Evolutionary conservation across 495 filamentous ascomycete species (phyloP), one percentile per base, ranked within the genome.

Genomic region (Penicillium cinerascens): DNA sequence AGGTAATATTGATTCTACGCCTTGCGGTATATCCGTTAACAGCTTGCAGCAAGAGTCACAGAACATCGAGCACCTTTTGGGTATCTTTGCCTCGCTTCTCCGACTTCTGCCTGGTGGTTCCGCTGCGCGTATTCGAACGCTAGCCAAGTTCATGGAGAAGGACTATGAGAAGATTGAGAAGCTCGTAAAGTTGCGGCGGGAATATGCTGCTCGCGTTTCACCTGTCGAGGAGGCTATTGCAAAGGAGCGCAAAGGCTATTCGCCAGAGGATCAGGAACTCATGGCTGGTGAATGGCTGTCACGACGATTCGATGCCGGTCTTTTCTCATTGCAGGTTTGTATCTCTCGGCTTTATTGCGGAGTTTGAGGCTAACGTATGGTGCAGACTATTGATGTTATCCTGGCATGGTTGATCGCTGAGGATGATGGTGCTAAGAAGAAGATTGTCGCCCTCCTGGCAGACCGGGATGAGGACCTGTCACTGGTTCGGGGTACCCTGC

Each of bases 61-160:
- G 60, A 81, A 80, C 3, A 85, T 82, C 0, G 92, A 97, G 61
- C 95, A 97, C 60, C 72, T 99, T 8, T 76, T 99, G 35, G 89
- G 90, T 15, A 91, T 97, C 7, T 91, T 97, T 47, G 83, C 89
- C 2, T 87, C 88, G 0, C 78, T 99, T 62, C 78, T 99, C 1
- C 86, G 91, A 15, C 76, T 82, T 1, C 65, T 99, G 2, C 91
- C 90, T 0, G 87, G 83, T 4, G 82, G 89, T n/a, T 89, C 87
- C 10, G 76, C 88, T 1, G 74, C 82, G n/a, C 78, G 93, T 2
- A 91, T 97, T 26, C 80, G 93, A 2, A 80, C 87, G 6, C 78
- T 97, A 0, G 93, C 91, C 3, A 99, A 99, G 61, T 97, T 99
- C 65, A 86, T 95, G 38, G 92, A 97, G 71, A 92, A 88, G 57